phyloP scores from a whole-genome alignment of 2,329 filamentous ascomycete genomes.

The Massarina eburnea region DNA sequence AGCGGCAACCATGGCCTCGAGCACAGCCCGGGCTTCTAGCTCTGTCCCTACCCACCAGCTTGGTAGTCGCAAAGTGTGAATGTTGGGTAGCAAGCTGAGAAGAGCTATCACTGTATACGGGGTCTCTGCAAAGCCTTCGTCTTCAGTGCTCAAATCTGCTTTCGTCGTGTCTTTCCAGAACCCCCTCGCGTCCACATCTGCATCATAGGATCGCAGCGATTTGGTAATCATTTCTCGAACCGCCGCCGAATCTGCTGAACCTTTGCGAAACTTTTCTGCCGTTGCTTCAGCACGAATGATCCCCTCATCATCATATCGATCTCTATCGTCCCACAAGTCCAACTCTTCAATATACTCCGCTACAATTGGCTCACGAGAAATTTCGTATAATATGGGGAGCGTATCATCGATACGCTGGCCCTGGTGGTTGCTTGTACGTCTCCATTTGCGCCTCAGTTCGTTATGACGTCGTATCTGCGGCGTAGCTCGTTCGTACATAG shows the following conservation, averaged over 20 bases:
- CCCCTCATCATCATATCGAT: not conserved
- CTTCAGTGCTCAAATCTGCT: conserved; percentile 14
- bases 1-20: conserved; percentile 14
- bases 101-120: conserved; percentile 28
- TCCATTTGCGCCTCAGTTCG: conserved; percentile 26
- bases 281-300: conserved; percentile 1
- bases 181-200: conserved; percentile 18
- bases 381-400: conserved; percentile 26
- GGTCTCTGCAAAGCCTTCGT: conserved; percentile 15
- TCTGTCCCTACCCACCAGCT: conserved; percentile 28
- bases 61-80: conserved; percentile 29
- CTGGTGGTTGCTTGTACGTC: conserved; percentile 18
- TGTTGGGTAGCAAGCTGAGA: conserved; percentile 31
- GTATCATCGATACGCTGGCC: conserved; percentile 19
- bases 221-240: conserved; percentile 22
- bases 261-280: conserved; percentile 18
- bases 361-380: conserved; percentile 28
- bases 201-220: conserved; percentile 3
- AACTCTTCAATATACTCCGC: conserved; percentile 33
- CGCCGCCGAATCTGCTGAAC: conserved; percentile 19
- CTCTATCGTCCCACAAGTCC: conserved; percentile 28
- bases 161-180: conserved; percentile 31
- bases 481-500: conserved; percentile 25
- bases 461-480: conserved; percentile 34
- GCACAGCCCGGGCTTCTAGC: not conserved